phyloP scores from a whole-genome alignment of 2,329 filamentous ascomycete species.

The Colletotrichum abscissum region DNA sequence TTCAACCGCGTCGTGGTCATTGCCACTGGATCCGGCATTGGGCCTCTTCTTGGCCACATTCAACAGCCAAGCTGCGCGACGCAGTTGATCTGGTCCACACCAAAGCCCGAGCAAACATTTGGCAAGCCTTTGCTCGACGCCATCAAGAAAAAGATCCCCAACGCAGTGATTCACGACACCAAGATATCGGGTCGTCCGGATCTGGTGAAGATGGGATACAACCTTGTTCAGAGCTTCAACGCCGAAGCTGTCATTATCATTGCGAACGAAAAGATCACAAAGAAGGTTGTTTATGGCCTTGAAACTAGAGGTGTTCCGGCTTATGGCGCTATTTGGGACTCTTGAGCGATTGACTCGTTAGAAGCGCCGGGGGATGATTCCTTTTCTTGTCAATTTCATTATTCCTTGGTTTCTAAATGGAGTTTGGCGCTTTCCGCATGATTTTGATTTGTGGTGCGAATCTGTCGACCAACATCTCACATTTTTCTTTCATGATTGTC shows the following conservation, averaged over 20 bases:
- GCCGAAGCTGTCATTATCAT: constrained; percentile 80
- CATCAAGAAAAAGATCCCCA: constrained; percentile 68
- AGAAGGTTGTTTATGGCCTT: constrained; percentile 75
- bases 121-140: constrained; percentile 65
- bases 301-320: constrained; percentile 74
- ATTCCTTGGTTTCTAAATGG: background rate
- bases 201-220: constrained; percentile 58
- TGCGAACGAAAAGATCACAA: constrained; percentile 75
- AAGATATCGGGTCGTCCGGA: constrained; percentile 68
- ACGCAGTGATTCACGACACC: constrained; percentile 78
- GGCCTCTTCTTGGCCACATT: constrained; percentile 72
- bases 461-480: background rate
- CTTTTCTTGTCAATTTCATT: background rate
- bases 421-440: background rate
- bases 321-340: constrained; percentile 81
- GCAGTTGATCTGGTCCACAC: constrained; percentile 77
- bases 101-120: constrained; percentile 71
- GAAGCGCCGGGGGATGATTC: background rate
- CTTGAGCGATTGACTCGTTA: constrained; percentile 38
- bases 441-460: background rate
- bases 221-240: constrained; percentile 65
- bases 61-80: constrained; percentile 59
- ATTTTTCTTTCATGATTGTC: background rate
- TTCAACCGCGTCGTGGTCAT: constrained; percentile 75
- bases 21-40: constrained; percentile 79